Evolutionary conservation across 768 basidiomycete genomes (phyloP).

Genomic region (Tricholoma flavovirens): DNA sequence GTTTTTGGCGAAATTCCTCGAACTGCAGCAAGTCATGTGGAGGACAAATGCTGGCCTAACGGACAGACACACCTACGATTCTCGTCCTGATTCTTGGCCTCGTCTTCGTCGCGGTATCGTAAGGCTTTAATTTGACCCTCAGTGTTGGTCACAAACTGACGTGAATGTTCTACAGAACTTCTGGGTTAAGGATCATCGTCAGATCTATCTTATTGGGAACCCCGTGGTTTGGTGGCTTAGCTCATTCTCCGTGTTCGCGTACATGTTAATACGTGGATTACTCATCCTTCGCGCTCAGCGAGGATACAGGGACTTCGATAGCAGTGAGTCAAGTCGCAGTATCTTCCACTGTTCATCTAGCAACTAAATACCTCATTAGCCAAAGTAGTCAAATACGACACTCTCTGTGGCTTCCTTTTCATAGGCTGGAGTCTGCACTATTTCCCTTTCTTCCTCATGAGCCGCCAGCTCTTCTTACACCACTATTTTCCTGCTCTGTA

Average conservation of each 20-base stretch:
- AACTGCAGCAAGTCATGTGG: conserved; percentile 96
- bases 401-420: conserved; percentile 86
- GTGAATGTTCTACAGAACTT: conserved; percentile 63
- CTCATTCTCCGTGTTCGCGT: conserved; percentile 62
- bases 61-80: conserved; percentile 92
- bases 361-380: conserved; percentile 36
- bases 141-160: conserved; percentile 5
- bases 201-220: conserved; percentile 95
- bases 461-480: conserved; percentile 94
- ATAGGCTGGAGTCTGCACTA: conserved; percentile 92
- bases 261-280: conserved; percentile 65
- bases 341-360: background rate
- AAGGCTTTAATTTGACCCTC: conserved; percentile 26
- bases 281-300: conserved; percentile 86
- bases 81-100: conserved; percentile 92
- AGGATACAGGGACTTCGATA: conserved; percentile 88
- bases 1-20: conserved; percentile 87
- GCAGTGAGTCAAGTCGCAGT: conserved; percentile 50
- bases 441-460: conserved; percentile 96
- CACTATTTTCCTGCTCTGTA: conserved; percentile 98
- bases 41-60: conserved; percentile 93
- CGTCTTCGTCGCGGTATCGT: conserved; percentile 87
- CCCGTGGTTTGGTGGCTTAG: conserved; percentile 91
- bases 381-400: conserved; percentile 87
- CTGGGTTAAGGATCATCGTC: conserved; percentile 95